phyloP scores from a whole-genome alignment of 2,329 filamentous ascomycete genomes.

The Clarireedia monteithiana region DNA sequence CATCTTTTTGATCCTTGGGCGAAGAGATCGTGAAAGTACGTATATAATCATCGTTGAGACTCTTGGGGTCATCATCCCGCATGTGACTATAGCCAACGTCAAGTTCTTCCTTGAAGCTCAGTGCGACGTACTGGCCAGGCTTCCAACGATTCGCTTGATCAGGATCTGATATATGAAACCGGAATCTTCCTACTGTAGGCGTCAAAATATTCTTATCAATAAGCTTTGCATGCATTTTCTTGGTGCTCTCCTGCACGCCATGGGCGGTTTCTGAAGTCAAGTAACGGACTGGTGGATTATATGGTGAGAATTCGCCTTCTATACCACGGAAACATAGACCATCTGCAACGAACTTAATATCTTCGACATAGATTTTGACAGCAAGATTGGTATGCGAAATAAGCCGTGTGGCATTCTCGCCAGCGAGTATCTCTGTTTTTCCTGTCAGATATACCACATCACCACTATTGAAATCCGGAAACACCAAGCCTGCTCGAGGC shows the following conservation, averaged over 20 bases:
- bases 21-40: slow-evolving; percentile 78
- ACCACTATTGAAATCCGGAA: slow-evolving; percentile 68
- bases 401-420: slow-evolving; percentile 50
- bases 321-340: slow-evolving; percentile 62
- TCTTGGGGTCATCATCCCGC: slow-evolving; percentile 70
- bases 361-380: slow-evolving; percentile 56
- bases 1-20: slow-evolving; percentile 16
- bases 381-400: slow-evolving; percentile 66
- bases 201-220: slow-evolving; percentile 52
- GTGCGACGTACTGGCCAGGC: slow-evolving; percentile 69
- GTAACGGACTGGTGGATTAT: slow-evolving; percentile 67
- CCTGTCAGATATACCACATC: slow-evolving; percentile 69
- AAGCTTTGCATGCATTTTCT: slow-evolving; percentile 41
- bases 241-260: slow-evolving; percentile 7
- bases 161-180: slow-evolving; percentile 40
- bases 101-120: slow-evolving; percentile 64
- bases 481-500: slow-evolving; percentile 58
- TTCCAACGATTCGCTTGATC: slow-evolving; percentile 40
- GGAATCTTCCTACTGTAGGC: slow-evolving; percentile 59
- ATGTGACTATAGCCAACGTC: slow-evolving; percentile 74
- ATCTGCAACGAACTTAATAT: slow-evolving; percentile 52
- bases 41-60: slow-evolving; percentile 77
- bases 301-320: slow-evolving; percentile 57
- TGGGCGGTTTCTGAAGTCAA: slow-evolving; percentile 48
- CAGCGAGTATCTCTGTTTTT: slow-evolving; percentile 56